These are phyloP conservation scores for Pseudopediastrum boryanum DNA, from an alignment of 139 green algal species.

Conservation along the genomic window DNA sequence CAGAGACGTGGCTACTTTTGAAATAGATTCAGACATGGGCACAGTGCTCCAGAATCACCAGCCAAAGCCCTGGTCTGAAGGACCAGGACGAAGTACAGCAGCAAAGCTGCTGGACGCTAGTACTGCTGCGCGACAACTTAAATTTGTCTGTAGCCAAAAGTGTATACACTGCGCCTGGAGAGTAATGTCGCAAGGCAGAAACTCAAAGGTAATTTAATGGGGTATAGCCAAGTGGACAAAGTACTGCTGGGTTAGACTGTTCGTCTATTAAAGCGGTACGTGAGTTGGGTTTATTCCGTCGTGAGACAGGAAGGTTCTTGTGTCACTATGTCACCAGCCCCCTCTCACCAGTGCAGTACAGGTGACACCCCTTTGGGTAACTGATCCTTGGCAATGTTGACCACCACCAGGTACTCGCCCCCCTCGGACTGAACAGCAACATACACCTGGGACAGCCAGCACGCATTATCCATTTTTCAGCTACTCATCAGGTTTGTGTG, in stretches of 20 bases:
- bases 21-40: too few relatives aligned
- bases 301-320: too few relatives aligned
- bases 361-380: conserved; percentile 19
- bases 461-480: not conserved
- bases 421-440: conserved; percentile 25
- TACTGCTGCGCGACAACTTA: too few relatives aligned
- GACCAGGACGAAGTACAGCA: too few relatives aligned
- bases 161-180: not conserved
- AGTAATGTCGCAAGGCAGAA: not conserved
- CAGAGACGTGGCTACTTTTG: too few relatives aligned
- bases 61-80: too few relatives aligned
- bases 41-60: too few relatives aligned
- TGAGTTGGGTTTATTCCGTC: too few relatives aligned
- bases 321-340: not conserved
- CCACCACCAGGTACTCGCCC: not conserved
- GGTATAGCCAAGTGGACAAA: not conserved
- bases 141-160: not conserved
- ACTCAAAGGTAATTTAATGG: not conserved
- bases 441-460: conserved; percentile 13
- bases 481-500: not conserved
- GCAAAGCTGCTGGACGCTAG: too few relatives aligned
- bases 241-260: not conserved
- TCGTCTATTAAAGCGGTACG: too few relatives aligned
- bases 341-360: conserved; percentile 36
- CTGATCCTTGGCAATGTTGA: conserved; percentile 13